These are phyloP conservation scores for Ophiosphaerella korrae DNA, from an alignment of 2,329 filamentous ascomycete species.

Conservation along the genomic window DNA sequence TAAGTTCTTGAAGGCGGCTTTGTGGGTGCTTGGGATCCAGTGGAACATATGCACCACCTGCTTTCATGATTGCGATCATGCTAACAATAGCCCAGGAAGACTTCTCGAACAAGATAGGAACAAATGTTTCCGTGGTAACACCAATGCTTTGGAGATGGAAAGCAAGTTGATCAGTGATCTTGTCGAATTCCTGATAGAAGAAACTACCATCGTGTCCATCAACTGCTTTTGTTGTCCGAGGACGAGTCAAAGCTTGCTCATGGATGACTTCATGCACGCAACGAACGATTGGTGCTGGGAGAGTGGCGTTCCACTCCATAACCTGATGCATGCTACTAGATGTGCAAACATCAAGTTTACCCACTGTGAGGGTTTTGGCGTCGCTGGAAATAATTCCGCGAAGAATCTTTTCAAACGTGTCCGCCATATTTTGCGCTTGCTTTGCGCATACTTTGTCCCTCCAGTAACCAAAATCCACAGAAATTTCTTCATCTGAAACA, in stretches of 20 bases:
- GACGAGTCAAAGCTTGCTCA: conserved; percentile 37
- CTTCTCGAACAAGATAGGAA: conserved; percentile 47
- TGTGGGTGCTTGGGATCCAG: conserved; percentile 46
- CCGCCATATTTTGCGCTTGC: conserved; percentile 37
- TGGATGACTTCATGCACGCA: conserved; percentile 38
- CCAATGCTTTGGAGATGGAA: conserved; percentile 32
- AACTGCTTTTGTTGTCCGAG: conserved; percentile 34
- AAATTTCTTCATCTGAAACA: conserved; percentile 33
- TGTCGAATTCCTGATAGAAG: conserved; percentile 42
- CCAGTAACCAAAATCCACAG: conserved; percentile 42
- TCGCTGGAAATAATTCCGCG: conserved; percentile 19
- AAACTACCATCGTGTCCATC: conserved; percentile 39
- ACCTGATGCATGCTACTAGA: conserved; percentile 29
- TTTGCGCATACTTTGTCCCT: conserved; percentile 31
- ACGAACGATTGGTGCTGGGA: conserved; percentile 29
- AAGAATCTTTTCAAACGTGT: conserved; percentile 38
- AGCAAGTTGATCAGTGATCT: conserved; percentile 33
- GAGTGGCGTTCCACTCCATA: conserved; percentile 34
- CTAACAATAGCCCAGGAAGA: conserved; percentile 37
- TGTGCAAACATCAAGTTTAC: conserved; percentile 31
- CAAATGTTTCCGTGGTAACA: conserved; percentile 35
- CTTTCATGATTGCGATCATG: conserved; percentile 47
- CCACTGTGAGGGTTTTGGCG: conserved; percentile 26
- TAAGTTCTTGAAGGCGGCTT: conserved; percentile 44
- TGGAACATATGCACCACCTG: conserved; percentile 45